phyloP scores from a whole-genome alignment of 768 basidiomycete species.

The Nidula microcarpa region DNA sequence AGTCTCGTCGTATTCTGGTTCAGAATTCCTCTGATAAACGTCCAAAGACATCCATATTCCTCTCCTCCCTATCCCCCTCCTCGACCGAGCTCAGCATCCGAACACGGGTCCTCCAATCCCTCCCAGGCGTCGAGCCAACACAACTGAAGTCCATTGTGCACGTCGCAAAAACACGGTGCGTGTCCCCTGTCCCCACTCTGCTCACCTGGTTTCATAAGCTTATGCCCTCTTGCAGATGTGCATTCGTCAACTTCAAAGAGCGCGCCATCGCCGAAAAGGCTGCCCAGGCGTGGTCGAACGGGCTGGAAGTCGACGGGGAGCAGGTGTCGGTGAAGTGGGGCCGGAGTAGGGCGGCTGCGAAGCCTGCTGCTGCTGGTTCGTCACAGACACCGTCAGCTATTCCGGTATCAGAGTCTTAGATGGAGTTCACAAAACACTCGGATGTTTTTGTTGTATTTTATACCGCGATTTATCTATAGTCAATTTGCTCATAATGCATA shows the following conservation, averaged over 20 bases:
- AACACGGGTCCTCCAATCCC: constrained; percentile 62
- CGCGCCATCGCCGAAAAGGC: constrained; percentile 82
- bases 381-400: constrained; percentile 10
- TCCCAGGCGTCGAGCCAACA: constrained; percentile 59
- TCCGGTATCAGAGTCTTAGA: constrained; percentile 11
- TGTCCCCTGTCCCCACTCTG: constrained; percentile 2
- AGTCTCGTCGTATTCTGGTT: constrained; percentile 24
- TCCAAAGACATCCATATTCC: constrained; percentile 77
- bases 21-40: background rate
- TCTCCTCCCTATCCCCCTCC: constrained; percentile 67
- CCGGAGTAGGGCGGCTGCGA: constrained; percentile 53
- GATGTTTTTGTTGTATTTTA: background rate
- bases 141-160: constrained; percentile 83
- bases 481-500: too few relatives aligned
- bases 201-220: background rate
- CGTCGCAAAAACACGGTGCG: constrained; percentile 74
- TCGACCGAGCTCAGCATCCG: constrained; percentile 76
- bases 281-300: constrained; percentile 87
- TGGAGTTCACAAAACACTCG: background rate
- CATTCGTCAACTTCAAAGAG: constrained; percentile 92
- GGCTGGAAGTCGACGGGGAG: constrained; percentile 82
- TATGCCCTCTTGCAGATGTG: constrained; percentile 54
- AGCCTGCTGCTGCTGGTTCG: constrained; percentile 20
- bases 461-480: background rate
- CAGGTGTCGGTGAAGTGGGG: constrained; percentile 85